Evolutionary conservation across 2,329 filamentous ascomycete species (phyloP).

Genomic region (Exophiala spinifera): DNA sequence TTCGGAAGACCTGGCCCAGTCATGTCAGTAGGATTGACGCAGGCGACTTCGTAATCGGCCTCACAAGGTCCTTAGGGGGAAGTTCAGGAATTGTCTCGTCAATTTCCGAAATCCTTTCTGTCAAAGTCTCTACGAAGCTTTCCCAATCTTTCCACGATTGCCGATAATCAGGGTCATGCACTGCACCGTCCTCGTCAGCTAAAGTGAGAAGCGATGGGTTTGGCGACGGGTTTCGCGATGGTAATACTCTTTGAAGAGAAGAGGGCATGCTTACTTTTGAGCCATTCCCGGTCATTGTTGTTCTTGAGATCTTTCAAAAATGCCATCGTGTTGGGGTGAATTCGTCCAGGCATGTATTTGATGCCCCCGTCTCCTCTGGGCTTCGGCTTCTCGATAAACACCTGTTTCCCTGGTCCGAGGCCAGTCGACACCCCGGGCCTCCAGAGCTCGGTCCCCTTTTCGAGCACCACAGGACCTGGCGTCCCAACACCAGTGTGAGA

Average conservation of each 20-base stretch:
- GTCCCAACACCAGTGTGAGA: conserved; percentile 27
- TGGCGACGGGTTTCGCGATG: too few relatives aligned
- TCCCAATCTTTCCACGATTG: conserved; percentile 77
- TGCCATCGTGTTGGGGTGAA: conserved; percentile 63
- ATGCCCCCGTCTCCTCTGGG: conserved; percentile 58
- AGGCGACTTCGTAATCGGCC: conserved; percentile 24
- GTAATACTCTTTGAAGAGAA: background rate
- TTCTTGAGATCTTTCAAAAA: conserved; percentile 58
- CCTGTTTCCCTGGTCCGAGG: conserved; percentile 57
- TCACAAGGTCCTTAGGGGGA: conserved; percentile 74
- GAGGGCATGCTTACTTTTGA: conserved; percentile 54
- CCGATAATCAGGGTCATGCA: conserved; percentile 75
- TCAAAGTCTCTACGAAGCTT: conserved; percentile 70
- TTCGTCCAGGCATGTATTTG: conserved; percentile 55
- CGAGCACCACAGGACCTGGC: conserved; percentile 26
- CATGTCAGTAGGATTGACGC: conserved; percentile 12
- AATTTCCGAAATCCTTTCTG: conserved; percentile 64
- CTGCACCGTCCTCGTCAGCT: conserved; percentile 42
- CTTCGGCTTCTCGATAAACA: conserved; percentile 63
- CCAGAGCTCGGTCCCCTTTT: conserved; percentile 53
- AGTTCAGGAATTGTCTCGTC: conserved; percentile 85
- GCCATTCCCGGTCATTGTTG: conserved; percentile 62
- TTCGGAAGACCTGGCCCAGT: conserved; percentile 66
- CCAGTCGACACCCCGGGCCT: conserved; percentile 54
- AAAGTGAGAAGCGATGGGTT: background rate